A percentile compares a stretch with the other conserved stretches of the same genome.
Evolutionary conservation across 768 basidiomycete species (phyloP).

Genomic region (Rhodosporidiobolus odoratus): DNA sequence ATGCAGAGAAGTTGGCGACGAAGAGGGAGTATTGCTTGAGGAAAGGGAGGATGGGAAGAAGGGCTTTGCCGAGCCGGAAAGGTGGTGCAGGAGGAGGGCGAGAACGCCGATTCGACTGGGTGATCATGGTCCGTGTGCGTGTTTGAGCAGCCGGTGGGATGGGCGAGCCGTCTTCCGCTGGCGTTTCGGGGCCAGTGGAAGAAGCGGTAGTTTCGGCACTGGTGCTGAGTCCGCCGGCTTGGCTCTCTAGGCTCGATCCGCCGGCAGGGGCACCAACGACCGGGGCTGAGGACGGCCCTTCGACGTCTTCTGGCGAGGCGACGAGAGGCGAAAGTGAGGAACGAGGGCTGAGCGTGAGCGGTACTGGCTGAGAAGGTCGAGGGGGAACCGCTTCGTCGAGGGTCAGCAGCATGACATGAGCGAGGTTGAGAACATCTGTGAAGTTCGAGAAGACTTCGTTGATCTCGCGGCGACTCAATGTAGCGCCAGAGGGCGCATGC

Average conservation of each 20-base stretch:
- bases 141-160: neutral
- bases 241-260: neutral
- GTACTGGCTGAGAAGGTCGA: constrained; percentile 13
- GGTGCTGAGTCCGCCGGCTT: constrained; percentile 9
- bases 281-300: neutral
- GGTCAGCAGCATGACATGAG: constrained; percentile 33
- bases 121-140: neutral
- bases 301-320: neutral
- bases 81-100: neutral
- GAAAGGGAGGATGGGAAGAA: constrained; percentile 41
- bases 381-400: constrained; percentile 32
- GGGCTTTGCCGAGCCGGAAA: constrained; percentile 20
- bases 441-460: constrained; percentile 41
- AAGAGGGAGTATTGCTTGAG: constrained; percentile 42
- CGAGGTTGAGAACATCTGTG: constrained; percentile 37
- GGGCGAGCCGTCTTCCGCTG: neutral
- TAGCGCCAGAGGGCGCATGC: neutral
- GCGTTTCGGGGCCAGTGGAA: neutral
- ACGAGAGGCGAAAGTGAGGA: neutral
- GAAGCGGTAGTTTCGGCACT: constrained; percentile 3
- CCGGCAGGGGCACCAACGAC: too few relatives aligned
- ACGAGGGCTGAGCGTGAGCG: neutral
- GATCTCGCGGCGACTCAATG: constrained; percentile 33
- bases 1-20: constrained; percentile 35
- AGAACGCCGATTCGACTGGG: too few relatives aligned